Evolutionary conservation across 2,329 filamentous ascomycete genomes (phyloP).

Genomic region (Aschersonia sp.): DNA sequence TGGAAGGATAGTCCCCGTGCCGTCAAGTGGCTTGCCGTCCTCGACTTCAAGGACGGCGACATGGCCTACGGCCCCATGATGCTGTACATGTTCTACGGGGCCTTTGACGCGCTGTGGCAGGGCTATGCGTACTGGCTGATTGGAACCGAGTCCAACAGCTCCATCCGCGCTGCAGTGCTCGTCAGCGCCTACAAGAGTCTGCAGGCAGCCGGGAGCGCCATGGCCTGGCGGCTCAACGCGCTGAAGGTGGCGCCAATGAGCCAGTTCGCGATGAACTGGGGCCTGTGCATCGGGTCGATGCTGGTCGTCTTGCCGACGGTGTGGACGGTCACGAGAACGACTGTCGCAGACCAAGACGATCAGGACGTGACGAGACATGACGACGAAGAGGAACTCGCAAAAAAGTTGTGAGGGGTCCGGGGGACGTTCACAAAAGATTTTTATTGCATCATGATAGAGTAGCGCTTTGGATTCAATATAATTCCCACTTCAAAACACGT

Average conservation of each 20-base stretch:
- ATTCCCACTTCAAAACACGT: too few species aligned
- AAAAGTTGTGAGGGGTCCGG: background rate
- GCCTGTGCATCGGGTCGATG: constrained; percentile 26
- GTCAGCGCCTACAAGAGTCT: constrained; percentile 32
- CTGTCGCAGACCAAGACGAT: constrained; percentile 5
- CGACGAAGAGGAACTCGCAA: background rate
- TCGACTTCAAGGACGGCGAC: constrained; percentile 30
- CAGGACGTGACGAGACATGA: constrained; percentile 6
- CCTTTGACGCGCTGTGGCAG: constrained; percentile 55
- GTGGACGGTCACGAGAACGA: constrained; percentile 18
- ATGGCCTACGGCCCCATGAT: constrained; percentile 49
- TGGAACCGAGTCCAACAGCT: constrained; percentile 27
- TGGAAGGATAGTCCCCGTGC: constrained; percentile 32
- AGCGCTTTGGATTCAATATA: too few species aligned
- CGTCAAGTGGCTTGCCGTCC: constrained; percentile 23
- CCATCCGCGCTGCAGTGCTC: constrained; percentile 24
- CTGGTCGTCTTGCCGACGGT: constrained; percentile 27
- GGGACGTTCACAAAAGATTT: background rate
- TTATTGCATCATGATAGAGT: background rate
- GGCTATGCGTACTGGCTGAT: constrained; percentile 49
- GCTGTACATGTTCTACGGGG: constrained; percentile 57
- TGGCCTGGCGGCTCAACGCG: constrained; percentile 30
- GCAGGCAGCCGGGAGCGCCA: constrained; percentile 26
- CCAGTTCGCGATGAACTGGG: constrained; percentile 31
- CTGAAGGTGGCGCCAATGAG: constrained; percentile 19